Evolutionary conservation across 2,329 filamentous ascomycete genomes (phyloP), one percentile per base, ranked within the genome.

Genomic region (Clonostachys sp.): DNA sequence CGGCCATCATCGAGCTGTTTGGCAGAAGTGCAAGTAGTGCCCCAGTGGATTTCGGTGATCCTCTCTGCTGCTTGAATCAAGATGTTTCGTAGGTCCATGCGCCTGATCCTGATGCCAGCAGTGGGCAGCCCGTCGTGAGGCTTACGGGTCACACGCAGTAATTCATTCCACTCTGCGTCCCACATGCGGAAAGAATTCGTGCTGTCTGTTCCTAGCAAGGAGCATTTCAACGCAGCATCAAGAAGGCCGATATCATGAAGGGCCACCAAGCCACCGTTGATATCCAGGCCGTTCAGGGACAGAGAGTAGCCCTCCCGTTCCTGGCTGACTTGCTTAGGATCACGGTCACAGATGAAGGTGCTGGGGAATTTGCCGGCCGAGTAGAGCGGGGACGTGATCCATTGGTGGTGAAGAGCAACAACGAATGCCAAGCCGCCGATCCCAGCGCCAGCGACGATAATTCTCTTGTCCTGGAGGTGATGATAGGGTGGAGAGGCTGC

Each of bases 361-460:
- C 51, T 57, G 1, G 70, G 71, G 0, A 61, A 57, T 10, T 30
- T 30, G 9, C 24, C 24, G 24, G 24, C 24, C 9, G 24, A 30
- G 24, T 30, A 30, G 18, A 54, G 50, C 33, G 56, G 44, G 0
- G 48, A 45, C 3, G 58, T 49, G n/a, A 60, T 49, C 66, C 70
- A 74, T 5, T 64, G 59, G 44, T 66, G 67, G 34, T 59, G 61
- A 10, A 75, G 56, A 14, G 67, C 62, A 44, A 65, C 55, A 30
- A 62, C 65, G 46, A 76, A 75, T 6, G 70, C 58, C 12, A 69
- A 62, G 5, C 73, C 71, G 10, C 70, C 64, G 17, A 74, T 61
- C 24, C 73, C 73, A 18, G 60, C 69, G 5, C 73, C 72, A 5
- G 66, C 61, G 8, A 76, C 56, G 18, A 73, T 59, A 44, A 74